A percentile compares a stretch with the other conserved stretches of the same genome.
Evolutionary conservation across 2,329 filamentous ascomycete genomes (phyloP).

Genomic region (Aspergillus fischeri): DNA sequence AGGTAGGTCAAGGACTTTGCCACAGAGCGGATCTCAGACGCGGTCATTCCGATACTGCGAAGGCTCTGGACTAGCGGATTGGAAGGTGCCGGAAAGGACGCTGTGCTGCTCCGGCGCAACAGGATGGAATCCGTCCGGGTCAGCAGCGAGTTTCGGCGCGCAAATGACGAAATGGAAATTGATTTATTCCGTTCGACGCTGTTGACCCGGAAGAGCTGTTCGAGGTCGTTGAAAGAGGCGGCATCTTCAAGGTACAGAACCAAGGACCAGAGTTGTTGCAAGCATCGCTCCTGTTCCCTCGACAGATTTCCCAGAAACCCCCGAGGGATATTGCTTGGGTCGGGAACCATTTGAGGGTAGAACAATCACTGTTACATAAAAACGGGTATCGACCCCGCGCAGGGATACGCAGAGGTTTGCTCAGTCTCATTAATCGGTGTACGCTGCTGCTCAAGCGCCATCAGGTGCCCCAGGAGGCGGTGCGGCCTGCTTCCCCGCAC

Average conservation of each 20-base stretch:
- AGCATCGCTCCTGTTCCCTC: slow-evolving; percentile 73
- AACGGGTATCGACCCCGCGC: background rate
- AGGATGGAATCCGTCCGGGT: slow-evolving; percentile 25
- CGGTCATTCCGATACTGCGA: slow-evolving; percentile 5
- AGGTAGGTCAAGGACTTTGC: slow-evolving; percentile 69
- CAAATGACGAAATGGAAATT: slow-evolving; percentile 25
- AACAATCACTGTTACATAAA: background rate
- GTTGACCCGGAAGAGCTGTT: slow-evolving; percentile 44
- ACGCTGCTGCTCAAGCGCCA: background rate
- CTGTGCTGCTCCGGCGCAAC: slow-evolving; percentile 75
- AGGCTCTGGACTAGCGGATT: slow-evolving; percentile 6
- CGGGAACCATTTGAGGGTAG: background rate
- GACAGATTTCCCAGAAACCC: slow-evolving; percentile 80
- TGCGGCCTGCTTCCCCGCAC: background rate
- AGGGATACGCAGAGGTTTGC: background rate
- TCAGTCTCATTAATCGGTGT: background rate
- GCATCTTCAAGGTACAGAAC: slow-evolving; percentile 51
- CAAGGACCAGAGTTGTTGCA: slow-evolving; percentile 75
- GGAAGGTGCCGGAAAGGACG: slow-evolving; percentile 24
- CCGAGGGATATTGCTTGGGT: background rate
- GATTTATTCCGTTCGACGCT: background rate
- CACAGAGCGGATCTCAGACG: slow-evolving; percentile 65
- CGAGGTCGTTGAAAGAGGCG: slow-evolving; percentile 61
- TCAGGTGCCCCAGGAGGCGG: background rate
- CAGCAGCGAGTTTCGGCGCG: slow-evolving; percentile 32